Percentiles rank a stretch among this genome's conserved stretches.
Evolutionary conservation across 75 land plant species (phyloP).

Genomic region (Pinus tabuliformis): DNA sequence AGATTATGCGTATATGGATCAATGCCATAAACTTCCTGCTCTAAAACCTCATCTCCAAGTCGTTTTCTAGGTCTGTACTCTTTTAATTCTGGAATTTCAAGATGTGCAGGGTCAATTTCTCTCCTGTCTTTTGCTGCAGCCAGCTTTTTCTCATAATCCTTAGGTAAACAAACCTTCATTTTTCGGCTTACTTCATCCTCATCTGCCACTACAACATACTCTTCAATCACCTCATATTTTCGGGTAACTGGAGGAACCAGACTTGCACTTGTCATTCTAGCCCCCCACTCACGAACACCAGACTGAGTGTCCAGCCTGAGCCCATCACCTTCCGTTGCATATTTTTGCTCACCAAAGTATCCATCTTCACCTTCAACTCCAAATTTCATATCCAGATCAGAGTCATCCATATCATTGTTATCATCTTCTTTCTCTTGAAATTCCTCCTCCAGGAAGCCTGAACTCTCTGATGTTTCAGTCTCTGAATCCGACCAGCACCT

Average conservation of each 20-base stretch:
- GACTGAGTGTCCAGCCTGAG: slow-evolving; percentile 20
- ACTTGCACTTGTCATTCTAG: slow-evolving; percentile 95
- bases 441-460: slow-evolving; percentile 59
- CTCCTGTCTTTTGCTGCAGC: slow-evolving; percentile 48
- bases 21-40: slow-evolving; percentile 99
- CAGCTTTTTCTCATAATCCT: slow-evolving; percentile 81
- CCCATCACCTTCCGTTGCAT: slow-evolving; percentile 28
- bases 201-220: slow-evolving; percentile 89
- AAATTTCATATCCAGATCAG: slow-evolving; percentile 69
- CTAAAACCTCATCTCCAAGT: slow-evolving; percentile 86
- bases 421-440: slow-evolving; percentile 41
- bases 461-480: slow-evolving; percentile 69
- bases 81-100: slow-evolving; percentile 95
- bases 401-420: slow-evolving; percentile 55
- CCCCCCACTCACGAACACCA: slow-evolving; percentile 92
- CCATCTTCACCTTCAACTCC: slow-evolving; percentile 32
- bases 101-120: slow-evolving; percentile 69
- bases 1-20: slow-evolving; percentile 98
- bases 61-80: slow-evolving; percentile 85
- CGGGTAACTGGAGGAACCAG: slow-evolving; percentile 94
- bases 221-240: slow-evolving; percentile 93
- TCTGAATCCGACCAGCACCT: slow-evolving; percentile 62
- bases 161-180: slow-evolving; percentile 86
- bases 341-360: slow-evolving; percentile 32
- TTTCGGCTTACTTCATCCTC: slow-evolving; percentile 76